Conservation (phyloP, 805 yeast genomes). For the Yamadazyma phyllophila region DNA sequence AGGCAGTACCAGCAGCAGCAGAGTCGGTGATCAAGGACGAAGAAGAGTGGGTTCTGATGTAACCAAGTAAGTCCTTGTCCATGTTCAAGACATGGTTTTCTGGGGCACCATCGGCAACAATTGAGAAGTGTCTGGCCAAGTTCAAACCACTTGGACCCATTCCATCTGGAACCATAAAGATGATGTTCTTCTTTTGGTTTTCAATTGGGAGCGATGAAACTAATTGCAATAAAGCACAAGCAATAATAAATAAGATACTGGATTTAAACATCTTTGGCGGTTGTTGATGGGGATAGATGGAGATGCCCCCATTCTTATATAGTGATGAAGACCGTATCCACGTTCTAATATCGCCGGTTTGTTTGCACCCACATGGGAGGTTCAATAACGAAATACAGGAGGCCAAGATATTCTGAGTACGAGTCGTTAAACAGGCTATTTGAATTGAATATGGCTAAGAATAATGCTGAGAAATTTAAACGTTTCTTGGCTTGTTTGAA, state of each 20-base stretch:
- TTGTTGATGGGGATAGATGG: conserved; percentile 1
- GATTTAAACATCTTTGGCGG: background rate
- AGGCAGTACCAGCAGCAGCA: conserved; percentile 97
- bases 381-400: background rate
- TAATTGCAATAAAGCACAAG: background rate
- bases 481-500: background rate
- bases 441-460: background rate
- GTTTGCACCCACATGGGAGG: background rate
- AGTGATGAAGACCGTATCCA: background rate
- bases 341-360: background rate
- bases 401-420: background rate
- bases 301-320: background rate
- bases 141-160: conserved; percentile 90
- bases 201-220: conserved; percentile 2
- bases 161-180: conserved; percentile 90
- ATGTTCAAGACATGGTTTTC: conserved; percentile 57
- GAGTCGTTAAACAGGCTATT: background rate
- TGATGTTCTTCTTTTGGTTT: conserved; percentile 62
- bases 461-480: background rate
- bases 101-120: conserved; percentile 52
- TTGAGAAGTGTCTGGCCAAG: conserved; percentile 72
- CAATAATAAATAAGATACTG: background rate
- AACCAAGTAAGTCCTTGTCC: conserved; percentile 73
- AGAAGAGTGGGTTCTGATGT: conserved; percentile 81
- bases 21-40: conserved; percentile 83